Conservation (phyloP, 331 rosid species). For the Saraca asoca region DNA sequence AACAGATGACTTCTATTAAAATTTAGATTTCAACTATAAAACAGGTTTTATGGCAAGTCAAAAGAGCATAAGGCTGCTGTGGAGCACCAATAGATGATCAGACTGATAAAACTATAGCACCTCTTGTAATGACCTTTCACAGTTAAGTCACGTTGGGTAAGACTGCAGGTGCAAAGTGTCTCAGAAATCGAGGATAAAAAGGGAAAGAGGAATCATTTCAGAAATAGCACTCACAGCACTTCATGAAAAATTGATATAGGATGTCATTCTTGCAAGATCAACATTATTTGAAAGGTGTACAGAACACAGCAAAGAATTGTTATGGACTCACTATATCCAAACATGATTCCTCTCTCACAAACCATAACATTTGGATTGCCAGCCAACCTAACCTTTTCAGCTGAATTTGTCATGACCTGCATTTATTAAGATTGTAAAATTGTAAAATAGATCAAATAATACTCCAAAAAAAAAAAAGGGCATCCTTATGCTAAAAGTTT, state of each 20-base stretch:
- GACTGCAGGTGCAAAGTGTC: not conserved
- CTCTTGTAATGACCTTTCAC: slow-evolving; percentile 17
- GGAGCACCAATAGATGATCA: slow-evolving; percentile 22
- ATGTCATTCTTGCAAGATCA: not conserved
- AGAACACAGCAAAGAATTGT: slow-evolving; percentile 17
- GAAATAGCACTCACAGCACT: slow-evolving; percentile 6
- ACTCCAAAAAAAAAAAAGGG: slow-evolving; percentile 18
- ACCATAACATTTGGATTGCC: slow-evolving; percentile 97
- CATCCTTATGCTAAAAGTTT: not conserved
- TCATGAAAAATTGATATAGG: not conserved
- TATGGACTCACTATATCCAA: slow-evolving; percentile 92
- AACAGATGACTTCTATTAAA: no score
- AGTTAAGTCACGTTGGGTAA: slow-evolving; percentile 15
- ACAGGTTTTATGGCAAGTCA: not conserved
- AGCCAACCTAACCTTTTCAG: slow-evolving; percentile 87
- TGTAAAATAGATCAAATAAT: slow-evolving; percentile 23
- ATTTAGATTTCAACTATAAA: no score
- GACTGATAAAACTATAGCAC: slow-evolving; percentile 19
- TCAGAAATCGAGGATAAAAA: slow-evolving; percentile 7
- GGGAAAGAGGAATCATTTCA: not conserved
- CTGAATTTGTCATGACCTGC: slow-evolving; percentile 89
- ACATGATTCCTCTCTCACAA: slow-evolving; percentile 99
- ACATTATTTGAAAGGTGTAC: slow-evolving; percentile 13
- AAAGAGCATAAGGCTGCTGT: slow-evolving; percentile 21
- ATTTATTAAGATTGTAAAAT: slow-evolving; percentile 27